These are phyloP conservation scores for Rhizoclosmatium globosum DNA, from an alignment of 192 early-diverging fungal genomes.

Conservation along the genomic window DNA sequence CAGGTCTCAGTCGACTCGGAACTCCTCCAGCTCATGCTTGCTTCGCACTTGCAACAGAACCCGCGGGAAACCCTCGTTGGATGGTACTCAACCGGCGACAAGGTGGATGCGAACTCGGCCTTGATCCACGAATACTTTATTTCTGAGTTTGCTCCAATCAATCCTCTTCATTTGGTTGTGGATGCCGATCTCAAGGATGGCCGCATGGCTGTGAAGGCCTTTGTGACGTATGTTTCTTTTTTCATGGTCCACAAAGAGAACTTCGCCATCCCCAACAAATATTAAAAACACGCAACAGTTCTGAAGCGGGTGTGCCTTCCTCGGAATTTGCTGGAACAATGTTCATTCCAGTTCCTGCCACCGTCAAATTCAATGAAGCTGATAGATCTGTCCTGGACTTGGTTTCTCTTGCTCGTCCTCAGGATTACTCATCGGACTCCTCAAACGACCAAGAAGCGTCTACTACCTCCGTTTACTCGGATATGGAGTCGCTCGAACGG, in stretches of 20 bases:
- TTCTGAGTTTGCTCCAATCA: constrained; percentile 76
- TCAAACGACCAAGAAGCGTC: not conserved
- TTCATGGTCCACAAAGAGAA: not conserved
- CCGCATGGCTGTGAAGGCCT: constrained; percentile 77
- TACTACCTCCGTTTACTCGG: constrained; percentile 64
- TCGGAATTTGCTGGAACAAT: constrained; percentile 80
- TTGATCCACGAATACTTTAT: constrained; percentile 62
- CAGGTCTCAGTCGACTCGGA: constrained; percentile 90
- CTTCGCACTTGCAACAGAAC: constrained; percentile 88
- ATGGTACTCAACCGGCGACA: constrained; percentile 88
- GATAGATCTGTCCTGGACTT: constrained; percentile 72
- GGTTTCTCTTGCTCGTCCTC: constrained; percentile 9
- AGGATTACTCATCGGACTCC: not conserved
- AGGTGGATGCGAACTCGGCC: constrained; percentile 48
- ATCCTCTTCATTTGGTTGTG: constrained; percentile 86
- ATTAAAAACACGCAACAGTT: constrained; percentile 46
- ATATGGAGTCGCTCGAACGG: constrained; percentile 91
- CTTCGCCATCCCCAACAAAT: constrained; percentile 1
- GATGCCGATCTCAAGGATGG: constrained; percentile 82
- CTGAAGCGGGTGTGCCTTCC: constrained; percentile 75
- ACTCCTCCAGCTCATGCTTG: constrained; percentile 85
- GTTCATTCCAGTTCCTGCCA: constrained; percentile 89
- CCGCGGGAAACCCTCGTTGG: constrained; percentile 91
- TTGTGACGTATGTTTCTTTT: constrained; percentile 57
- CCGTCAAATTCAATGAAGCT: constrained; percentile 89